phyloP scores from a whole-genome alignment of 345 rosid species.

The Acer negundo region DNA sequence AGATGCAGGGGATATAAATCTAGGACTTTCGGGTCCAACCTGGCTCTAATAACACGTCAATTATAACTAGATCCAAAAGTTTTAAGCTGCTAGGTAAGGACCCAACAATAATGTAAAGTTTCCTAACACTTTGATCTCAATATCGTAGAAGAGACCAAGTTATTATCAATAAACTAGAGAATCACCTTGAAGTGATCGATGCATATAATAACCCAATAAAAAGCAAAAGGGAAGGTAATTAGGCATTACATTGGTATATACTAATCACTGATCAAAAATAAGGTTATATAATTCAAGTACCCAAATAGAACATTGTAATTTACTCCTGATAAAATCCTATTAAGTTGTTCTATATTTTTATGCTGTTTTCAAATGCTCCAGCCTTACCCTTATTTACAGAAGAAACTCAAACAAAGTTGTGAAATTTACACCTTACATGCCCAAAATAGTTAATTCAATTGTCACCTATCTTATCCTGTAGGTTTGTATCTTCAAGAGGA shows the following conservation, averaged over 20 bases:
- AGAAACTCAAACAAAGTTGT: neutral
- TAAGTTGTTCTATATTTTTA: neutral
- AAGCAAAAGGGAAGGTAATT: neutral
- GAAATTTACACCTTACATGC: neutral
- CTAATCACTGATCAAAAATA: neutral
- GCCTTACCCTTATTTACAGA: neutral
- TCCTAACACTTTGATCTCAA: too few species aligned
- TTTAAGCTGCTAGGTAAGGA: too few species aligned
- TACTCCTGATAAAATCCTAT: neutral
- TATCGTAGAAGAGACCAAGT: neutral
- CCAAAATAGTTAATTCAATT: neutral
- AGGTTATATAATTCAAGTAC: neutral
- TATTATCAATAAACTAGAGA: neutral
- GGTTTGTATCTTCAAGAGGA: constrained; percentile 11
- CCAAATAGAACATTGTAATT: neutral
- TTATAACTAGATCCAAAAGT: too few species aligned
- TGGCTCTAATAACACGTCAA: too few species aligned
- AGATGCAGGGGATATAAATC: too few species aligned
- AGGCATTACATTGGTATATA: neutral
- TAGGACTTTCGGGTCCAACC: too few species aligned
- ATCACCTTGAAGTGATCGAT: neutral
- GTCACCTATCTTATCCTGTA: constrained; percentile 2
- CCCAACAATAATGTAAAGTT: too few species aligned
- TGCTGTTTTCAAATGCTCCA: neutral
- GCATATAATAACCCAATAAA: neutral